Percentiles rank a stretch among this genome's conserved stretches.
Evolutionary conservation across 495 filamentous ascomycete genomes (phyloP).

Genomic region (Trichoderma orchidacearum): DNA sequence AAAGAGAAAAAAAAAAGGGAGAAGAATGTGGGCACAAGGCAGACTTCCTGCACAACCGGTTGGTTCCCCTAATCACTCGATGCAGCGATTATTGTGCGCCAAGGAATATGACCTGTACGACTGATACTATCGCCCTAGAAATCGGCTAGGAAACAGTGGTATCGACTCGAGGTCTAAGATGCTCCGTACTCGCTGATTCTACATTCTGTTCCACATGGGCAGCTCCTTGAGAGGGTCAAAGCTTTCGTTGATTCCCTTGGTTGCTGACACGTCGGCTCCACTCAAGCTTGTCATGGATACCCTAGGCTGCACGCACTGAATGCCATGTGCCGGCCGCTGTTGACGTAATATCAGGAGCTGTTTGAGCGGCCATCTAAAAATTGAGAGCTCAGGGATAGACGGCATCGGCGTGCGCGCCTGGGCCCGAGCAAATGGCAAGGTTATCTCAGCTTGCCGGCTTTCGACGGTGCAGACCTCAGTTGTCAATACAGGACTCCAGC

Average conservation of each 20-base stretch:
- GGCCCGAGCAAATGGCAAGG: background rate
- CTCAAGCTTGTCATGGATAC: background rate
- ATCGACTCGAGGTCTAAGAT: too few relatives aligned
- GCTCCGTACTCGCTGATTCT: too few relatives aligned
- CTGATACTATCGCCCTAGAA: too few relatives aligned
- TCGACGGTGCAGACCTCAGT: background rate
- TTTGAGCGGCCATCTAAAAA: too few relatives aligned
- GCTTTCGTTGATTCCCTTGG: background rate
- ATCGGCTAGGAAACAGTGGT: too few relatives aligned
- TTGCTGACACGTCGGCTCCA: background rate
- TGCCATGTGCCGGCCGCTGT: background rate
- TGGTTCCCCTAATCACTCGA: too few relatives aligned
- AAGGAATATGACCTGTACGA: too few relatives aligned
- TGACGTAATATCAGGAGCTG: background rate
- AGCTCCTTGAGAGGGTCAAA: background rate
- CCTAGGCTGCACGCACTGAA: background rate
- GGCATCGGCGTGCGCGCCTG: background rate
- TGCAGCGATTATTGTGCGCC: too few relatives aligned
- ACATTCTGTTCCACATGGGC: too few relatives aligned
- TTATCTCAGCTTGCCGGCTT: background rate
- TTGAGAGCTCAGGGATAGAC: background rate
- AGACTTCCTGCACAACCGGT: too few relatives aligned
- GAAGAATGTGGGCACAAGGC: too few relatives aligned
- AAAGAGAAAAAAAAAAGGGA: too few relatives aligned
- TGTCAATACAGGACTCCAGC: constrained; percentile 57